Percentiles rank a stretch among this genome's conserved stretches.
Conservation (phyloP, 208 protist genomes). For the Sergeia podlipaevii region DNA sequence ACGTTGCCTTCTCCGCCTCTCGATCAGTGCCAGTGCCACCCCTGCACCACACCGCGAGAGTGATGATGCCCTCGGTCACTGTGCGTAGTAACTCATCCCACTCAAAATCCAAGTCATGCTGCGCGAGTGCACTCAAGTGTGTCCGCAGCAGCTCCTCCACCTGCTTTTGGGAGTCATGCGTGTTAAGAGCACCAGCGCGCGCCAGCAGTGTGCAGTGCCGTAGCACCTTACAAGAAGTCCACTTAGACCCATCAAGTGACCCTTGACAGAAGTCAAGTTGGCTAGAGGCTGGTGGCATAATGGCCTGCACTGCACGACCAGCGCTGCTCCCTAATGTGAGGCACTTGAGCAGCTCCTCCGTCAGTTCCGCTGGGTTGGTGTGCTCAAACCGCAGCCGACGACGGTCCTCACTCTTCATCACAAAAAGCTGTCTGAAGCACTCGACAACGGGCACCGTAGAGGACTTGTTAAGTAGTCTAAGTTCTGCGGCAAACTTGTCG, state of each 20-base stretch:
- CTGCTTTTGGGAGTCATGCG: slow-evolving; percentile 5
- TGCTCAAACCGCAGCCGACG: slow-evolving; percentile 25
- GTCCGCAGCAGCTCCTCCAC: slow-evolving; percentile 29
- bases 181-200: slow-evolving; percentile 16
- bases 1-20: background rate
- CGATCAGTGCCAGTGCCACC: background rate
- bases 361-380: slow-evolving; percentile 49
- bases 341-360: slow-evolving; percentile 76
- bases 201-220: slow-evolving; percentile 52
- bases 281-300: slow-evolving; percentile 40
- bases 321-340: slow-evolving; percentile 49
- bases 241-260: slow-evolving; percentile 54
- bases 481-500: slow-evolving; percentile 44
- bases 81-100: slow-evolving; percentile 78
- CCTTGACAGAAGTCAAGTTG: slow-evolving; percentile 67
- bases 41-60: slow-evolving; percentile 32
- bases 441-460: background rate
- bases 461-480: background rate
- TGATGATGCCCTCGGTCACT: slow-evolving; percentile 57
- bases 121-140: slow-evolving; percentile 24
- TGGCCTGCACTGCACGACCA: slow-evolving; percentile 20
- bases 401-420: slow-evolving; percentile 9
- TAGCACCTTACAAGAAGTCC: slow-evolving; percentile 65
- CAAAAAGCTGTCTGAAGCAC: slow-evolving; percentile 5
- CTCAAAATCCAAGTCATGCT: slow-evolving; percentile 63